A percentile compares a stretch with the other conserved stretches of the same genome.
Evolutionary conservation across 1,139 yeast genomes (phyloP).

Genomic region (Sugiyamaella grinbergsii): DNA sequence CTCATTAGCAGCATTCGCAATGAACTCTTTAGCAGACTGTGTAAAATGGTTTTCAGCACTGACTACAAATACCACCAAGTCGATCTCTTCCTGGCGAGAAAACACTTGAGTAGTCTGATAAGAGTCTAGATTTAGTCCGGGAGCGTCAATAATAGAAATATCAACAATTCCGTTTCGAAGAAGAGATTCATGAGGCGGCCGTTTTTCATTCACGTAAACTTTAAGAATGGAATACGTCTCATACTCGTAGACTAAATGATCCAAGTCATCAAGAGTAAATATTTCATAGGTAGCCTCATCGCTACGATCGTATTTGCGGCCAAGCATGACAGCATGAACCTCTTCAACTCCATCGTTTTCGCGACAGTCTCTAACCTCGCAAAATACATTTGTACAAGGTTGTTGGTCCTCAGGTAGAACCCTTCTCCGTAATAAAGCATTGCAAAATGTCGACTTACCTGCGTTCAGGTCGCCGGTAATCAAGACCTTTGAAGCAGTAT

Average conservation of each 20-base stretch:
- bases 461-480: constrained; percentile 97
- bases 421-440: constrained; percentile 76
- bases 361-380: constrained; percentile 86
- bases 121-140: constrained; percentile 92
- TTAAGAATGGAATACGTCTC: constrained; percentile 74
- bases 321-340: constrained; percentile 87
- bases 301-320: constrained; percentile 55
- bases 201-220: constrained; percentile 75
- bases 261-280: constrained; percentile 57
- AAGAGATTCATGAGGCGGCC: constrained; percentile 70
- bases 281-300: constrained; percentile 68
- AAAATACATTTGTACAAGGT: constrained; percentile 95
- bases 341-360: constrained; percentile 79
- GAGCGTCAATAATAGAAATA: constrained; percentile 92
- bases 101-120: constrained; percentile 94
- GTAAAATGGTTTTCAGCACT: constrained; percentile 97
- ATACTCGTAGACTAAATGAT: constrained; percentile 70
- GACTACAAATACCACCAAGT: constrained; percentile 92
- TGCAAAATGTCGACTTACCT: constrained; percentile 95
- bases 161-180: constrained; percentile 90
- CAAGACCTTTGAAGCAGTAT: constrained; percentile 88
- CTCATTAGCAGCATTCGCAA: constrained; percentile 87
- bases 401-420: constrained; percentile 95
- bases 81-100: constrained; percentile 96
- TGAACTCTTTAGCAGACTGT: constrained; percentile 89